Conservation (phyloP, 371 early-diverging fungal genomes). For the Rhizopus arrhizus region DNA sequence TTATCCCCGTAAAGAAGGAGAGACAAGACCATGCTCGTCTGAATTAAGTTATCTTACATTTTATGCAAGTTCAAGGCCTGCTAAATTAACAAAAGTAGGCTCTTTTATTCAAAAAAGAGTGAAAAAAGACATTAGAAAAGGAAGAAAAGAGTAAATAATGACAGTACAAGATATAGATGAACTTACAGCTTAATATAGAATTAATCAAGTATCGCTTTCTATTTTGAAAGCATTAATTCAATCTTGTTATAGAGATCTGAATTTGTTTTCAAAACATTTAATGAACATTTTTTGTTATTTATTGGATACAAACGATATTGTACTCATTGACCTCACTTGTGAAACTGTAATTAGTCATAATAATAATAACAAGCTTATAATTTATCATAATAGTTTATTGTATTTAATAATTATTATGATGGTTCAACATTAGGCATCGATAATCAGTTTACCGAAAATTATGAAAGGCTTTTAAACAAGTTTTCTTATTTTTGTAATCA, state of each 20-base stretch:
- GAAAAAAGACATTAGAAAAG: slow-evolving; percentile 64
- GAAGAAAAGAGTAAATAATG: slow-evolving; percentile 56
- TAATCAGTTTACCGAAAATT: slow-evolving; percentile 61
- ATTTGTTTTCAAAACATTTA: slow-evolving; percentile 76
- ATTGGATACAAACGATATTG: slow-evolving; percentile 57
- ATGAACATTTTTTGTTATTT: slow-evolving; percentile 56
- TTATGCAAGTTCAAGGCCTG: slow-evolving; percentile 87
- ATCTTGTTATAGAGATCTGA: slow-evolving; percentile 74
- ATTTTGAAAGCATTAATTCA: slow-evolving; percentile 75
- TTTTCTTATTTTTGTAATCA: slow-evolving; percentile 66
- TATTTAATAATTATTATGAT: slow-evolving; percentile 67
- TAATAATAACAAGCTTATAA: no score
- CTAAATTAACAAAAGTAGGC: slow-evolving; percentile 91
- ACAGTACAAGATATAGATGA: not conserved
- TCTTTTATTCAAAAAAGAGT: slow-evolving; percentile 75
- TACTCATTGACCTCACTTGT: slow-evolving; percentile 56
- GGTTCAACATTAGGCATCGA: slow-evolving; percentile 72
- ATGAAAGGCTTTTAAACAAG: slow-evolving; percentile 48
- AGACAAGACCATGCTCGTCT: slow-evolving; percentile 74
- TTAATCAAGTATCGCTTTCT: slow-evolving; percentile 55
- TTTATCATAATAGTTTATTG: slow-evolving; percentile 56
- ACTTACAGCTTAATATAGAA: slow-evolving; percentile 20
- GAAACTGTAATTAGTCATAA: slow-evolving; percentile 46
- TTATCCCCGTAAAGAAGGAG: slow-evolving; percentile 79
- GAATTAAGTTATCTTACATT: slow-evolving; percentile 87